A percentile compares a stretch with the other conserved stretches of the same genome.
These are phyloP conservation scores for Sporobolomyces phaffii DNA, from an alignment of 768 basidiomycete genomes.

Conservation along the genomic window DNA sequence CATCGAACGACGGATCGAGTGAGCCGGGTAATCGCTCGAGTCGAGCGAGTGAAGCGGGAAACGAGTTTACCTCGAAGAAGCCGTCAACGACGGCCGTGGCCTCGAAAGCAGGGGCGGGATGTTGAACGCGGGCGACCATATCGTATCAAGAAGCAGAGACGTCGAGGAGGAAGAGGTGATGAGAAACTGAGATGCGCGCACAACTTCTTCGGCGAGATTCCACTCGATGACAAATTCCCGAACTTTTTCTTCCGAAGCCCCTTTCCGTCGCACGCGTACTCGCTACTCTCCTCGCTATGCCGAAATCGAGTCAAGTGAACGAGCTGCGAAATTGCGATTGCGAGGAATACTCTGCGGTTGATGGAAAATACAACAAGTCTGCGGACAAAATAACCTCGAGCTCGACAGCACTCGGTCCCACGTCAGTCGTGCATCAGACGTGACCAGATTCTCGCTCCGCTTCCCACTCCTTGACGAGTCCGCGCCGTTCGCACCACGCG, in stretches of 20 bases:
- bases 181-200: too few relatives aligned
- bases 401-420: too few relatives aligned
- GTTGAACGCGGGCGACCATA: slow-evolving; percentile 61
- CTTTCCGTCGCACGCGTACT: background rate
- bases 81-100: slow-evolving; percentile 66
- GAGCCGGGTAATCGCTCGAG: background rate
- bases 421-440: too few relatives aligned
- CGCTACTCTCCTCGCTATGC: background rate
- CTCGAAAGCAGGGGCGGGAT: slow-evolving; percentile 74
- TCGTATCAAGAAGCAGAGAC: background rate
- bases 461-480: slow-evolving; percentile 15
- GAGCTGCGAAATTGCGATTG: too few relatives aligned
- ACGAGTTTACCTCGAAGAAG: slow-evolving; percentile 53
- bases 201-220: too few relatives aligned
- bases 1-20: slow-evolving; percentile 38
- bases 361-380: background rate
- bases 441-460: too few relatives aligned
- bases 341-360: too few relatives aligned
- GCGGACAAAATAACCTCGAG: background rate
- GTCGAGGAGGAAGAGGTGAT: background rate
- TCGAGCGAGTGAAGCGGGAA: background rate
- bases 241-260: background rate
- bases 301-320: too few relatives aligned
- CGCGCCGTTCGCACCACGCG: slow-evolving; percentile 21
- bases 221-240: background rate